Evolutionary conservation across 768 basidiomycete genomes (phyloP).

Genomic region (Clitopilus passeckerianus): DNA sequence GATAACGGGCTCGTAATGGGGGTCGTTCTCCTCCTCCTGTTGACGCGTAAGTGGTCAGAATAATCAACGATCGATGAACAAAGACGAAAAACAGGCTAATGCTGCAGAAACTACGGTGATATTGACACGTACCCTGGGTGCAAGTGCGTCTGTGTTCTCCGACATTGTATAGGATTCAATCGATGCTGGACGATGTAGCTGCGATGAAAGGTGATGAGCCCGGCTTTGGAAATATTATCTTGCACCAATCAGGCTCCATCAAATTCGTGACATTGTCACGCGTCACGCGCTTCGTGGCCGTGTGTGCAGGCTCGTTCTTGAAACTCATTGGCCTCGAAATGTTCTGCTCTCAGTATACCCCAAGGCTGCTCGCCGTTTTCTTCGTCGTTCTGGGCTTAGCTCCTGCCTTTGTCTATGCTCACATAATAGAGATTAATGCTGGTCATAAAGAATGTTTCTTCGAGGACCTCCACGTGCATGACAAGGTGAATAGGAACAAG

Average conservation of each 20-base stretch:
- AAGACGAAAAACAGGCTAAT: conserved; percentile 7
- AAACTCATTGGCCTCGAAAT: conserved; percentile 2
- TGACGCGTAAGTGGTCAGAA: conserved; percentile 10
- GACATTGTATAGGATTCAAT: conserved; percentile 37
- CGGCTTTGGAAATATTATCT: conserved; percentile 1
- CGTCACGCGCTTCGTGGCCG: conserved; percentile 9
- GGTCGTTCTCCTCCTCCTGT: conserved; percentile 78
- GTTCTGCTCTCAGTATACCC: conserved; percentile 23
- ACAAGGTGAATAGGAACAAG: conserved; percentile 56
- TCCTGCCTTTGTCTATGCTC: conserved; percentile 44
- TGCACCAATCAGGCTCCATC: conserved; percentile 5
- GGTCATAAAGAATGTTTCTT: conserved; percentile 93
- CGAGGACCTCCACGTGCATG: conserved; percentile 86
- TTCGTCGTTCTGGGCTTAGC: conserved; percentile 36
- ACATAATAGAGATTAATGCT: conserved; percentile 71
- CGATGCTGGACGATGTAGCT: conserved; percentile 18
- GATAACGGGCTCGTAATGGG: conserved; percentile 94
- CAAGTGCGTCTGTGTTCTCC: conserved; percentile 58
- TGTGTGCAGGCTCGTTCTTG: background rate
- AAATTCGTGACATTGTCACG: conserved; percentile 11
- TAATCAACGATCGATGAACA: conserved; percentile 9
- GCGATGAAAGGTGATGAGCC: conserved; percentile 11
- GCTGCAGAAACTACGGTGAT: conserved; percentile 18
- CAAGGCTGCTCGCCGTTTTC: conserved; percentile 30
- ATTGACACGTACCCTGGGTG: conserved; percentile 56